Conservation (phyloP, 202 grass and related monocot genomes). For the Schoenoplectus tabernaemontani region DNA sequence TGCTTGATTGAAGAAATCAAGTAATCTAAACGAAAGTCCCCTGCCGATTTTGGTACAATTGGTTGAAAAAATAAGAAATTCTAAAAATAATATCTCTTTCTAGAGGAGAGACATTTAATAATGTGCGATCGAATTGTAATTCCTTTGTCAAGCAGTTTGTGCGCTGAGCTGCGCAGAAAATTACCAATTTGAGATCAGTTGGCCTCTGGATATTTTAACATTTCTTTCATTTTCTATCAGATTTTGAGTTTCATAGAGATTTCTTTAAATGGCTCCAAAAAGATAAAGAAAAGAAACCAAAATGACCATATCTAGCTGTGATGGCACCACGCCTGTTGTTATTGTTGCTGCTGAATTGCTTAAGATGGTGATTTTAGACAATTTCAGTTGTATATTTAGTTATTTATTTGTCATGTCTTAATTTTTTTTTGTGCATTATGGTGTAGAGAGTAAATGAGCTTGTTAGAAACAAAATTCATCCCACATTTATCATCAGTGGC, state of each 20-base stretch:
- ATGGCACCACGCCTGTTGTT: slow-evolving; percentile 84
- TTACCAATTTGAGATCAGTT: neutral
- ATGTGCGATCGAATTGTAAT: neutral
- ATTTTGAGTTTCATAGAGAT: neutral
- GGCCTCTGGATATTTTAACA: neutral
- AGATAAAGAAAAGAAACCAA: no score
- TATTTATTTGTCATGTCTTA: neutral
- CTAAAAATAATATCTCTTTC: neutral
- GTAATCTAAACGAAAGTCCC: neutral
- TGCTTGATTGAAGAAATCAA: neutral
- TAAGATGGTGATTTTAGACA: slow-evolving; percentile 41
- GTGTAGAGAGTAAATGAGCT: slow-evolving; percentile 85
- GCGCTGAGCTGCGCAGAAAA: neutral
- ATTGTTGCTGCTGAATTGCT: slow-evolving; percentile 78
- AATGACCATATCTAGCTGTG: no score
- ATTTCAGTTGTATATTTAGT: neutral
- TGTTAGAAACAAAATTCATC: slow-evolving; percentile 88
- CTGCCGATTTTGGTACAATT: neutral
- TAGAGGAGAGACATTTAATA: neutral
- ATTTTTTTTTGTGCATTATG: neutral
- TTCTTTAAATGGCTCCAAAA: no score
- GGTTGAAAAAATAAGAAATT: neutral
- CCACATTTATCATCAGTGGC: slow-evolving; percentile 80
- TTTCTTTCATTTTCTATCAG: neutral
- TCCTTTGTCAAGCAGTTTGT: neutral